A percentile compares a stretch with the other conserved stretches of the same genome.
Conservation (phyloP, 2,329 filamentous ascomycete species). For the Pezicula carpinea region DNA sequence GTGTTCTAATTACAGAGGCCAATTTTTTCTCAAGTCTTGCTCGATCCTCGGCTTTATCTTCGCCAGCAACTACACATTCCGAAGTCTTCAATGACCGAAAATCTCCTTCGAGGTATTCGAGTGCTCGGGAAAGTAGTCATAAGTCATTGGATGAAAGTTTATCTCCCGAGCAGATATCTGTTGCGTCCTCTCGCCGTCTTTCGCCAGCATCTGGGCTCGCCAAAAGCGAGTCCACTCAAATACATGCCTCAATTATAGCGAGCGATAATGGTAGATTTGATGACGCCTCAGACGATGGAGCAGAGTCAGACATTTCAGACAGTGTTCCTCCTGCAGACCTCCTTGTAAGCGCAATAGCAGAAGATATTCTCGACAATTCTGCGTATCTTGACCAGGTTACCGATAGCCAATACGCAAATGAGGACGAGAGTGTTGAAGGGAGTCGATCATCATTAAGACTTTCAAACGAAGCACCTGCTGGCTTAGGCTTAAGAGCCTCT, state of each 20-base stretch:
- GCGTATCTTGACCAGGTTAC: slow-evolving; percentile 27
- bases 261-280: slow-evolving; percentile 28
- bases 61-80: slow-evolving; percentile 48
- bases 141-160: slow-evolving; percentile 11
- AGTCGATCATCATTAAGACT: slow-evolving; percentile 20
- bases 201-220: slow-evolving; percentile 15
- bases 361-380: slow-evolving; percentile 25
- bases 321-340: slow-evolving; percentile 12
- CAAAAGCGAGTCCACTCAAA: slow-evolving; percentile 3
- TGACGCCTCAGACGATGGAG: slow-evolving; percentile 29
- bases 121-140: slow-evolving; percentile 30
- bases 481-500: slow-evolving; percentile 28
- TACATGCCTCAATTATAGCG: slow-evolving; percentile 16
- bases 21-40: slow-evolving; percentile 59
- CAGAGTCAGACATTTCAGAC: slow-evolving; percentile 16
- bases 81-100: slow-evolving; percentile 31
- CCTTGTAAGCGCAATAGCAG: slow-evolving; percentile 15
- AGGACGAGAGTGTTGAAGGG: slow-evolving; percentile 26
- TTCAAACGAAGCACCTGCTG: slow-evolving; percentile 2
- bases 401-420: slow-evolving; percentile 24
- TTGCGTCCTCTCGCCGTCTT: slow-evolving; percentile 11
- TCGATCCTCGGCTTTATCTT: slow-evolving; percentile 53
- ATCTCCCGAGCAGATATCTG: slow-evolving; percentile 14
- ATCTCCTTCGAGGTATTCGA: slow-evolving; percentile 21
- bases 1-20: slow-evolving; percentile 62